phyloP scores from a whole-genome alignment of 129 eudicot genomes.

The Dittrichia graveolens region DNA sequence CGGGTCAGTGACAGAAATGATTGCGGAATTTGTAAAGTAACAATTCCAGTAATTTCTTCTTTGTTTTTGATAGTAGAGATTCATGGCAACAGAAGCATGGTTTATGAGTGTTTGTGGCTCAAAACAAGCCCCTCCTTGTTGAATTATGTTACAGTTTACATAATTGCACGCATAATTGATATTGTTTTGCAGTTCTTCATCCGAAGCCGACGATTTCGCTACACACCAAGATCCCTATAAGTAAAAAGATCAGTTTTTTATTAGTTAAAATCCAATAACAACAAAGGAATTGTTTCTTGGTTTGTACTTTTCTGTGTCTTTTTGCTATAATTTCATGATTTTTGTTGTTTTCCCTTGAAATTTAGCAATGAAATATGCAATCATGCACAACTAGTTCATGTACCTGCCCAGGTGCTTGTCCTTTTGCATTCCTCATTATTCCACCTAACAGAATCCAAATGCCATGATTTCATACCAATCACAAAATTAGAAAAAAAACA shows the following conservation, averaged over 20 bases:
- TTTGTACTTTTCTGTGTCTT: background rate
- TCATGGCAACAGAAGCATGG: slow-evolving; percentile 61
- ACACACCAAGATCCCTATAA: slow-evolving; percentile 54
- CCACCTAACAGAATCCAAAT: slow-evolving; percentile 30
- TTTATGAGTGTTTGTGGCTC: slow-evolving; percentile 25
- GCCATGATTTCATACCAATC: background rate
- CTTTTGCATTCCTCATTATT: slow-evolving; percentile 20
- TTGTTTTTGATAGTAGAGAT: slow-evolving; percentile 43
- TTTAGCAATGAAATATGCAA: background rate
- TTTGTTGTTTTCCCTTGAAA: background rate
- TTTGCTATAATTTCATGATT: slow-evolving; percentile 3
- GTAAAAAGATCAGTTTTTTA: background rate
- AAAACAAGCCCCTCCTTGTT: slow-evolving; percentile 41
- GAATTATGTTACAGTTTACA: slow-evolving; percentile 38
- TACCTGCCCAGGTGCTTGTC: slow-evolving; percentile 52
- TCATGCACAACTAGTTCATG: background rate
- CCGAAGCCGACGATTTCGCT: slow-evolving; percentile 45
- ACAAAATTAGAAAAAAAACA: too few relatives aligned
- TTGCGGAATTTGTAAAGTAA: slow-evolving; percentile 36
- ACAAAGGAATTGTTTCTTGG: background rate
- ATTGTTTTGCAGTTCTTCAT: slow-evolving; percentile 29
- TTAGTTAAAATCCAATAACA: background rate
- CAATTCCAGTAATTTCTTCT: slow-evolving; percentile 42
- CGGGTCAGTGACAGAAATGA: slow-evolving; percentile 45
- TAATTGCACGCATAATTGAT: slow-evolving; percentile 34